Evolutionary conservation across 148 eudicot species (phyloP).

Genomic region (Cornus controversa): DNA sequence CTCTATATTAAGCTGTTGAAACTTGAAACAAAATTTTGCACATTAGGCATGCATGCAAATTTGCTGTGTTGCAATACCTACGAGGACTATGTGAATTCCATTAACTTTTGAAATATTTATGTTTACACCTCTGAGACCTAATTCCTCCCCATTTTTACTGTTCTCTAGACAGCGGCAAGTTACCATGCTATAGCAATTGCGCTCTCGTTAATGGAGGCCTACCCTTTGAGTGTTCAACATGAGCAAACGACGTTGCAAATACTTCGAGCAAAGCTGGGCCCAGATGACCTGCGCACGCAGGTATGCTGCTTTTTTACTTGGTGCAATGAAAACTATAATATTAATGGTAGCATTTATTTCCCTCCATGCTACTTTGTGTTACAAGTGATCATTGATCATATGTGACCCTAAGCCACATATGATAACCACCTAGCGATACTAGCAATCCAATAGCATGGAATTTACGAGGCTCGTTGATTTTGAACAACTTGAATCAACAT

Average conservation of each 20-base stretch:
- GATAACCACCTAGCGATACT: background rate
- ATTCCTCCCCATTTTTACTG: conserved; percentile 16
- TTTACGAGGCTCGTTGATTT: background rate
- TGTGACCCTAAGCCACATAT: background rate
- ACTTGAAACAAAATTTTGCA: background rate
- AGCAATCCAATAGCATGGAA: background rate
- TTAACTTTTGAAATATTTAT: background rate
- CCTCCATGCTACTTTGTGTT: background rate
- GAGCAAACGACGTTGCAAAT: conserved; percentile 98
- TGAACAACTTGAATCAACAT: background rate
- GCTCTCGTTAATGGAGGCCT: conserved; percentile 99
- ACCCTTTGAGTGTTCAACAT: conserved; percentile 98
- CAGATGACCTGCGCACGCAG: conserved; percentile 99
- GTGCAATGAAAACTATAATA: background rate
- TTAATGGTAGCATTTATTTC: background rate
- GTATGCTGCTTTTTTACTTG: conserved; percentile 29
- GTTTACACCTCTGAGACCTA: background rate
- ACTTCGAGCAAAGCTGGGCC: conserved; percentile 96
- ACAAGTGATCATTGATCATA: background rate
- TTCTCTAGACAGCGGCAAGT: conserved; percentile 96
- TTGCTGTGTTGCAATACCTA: background rate
- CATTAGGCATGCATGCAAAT: background rate
- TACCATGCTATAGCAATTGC: conserved; percentile 99
- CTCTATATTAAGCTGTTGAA: conserved; percentile 3
- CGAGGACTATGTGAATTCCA: background rate